These are phyloP conservation scores for Phytophthora macrochlamydospora DNA, from an alignment of 352 stramenopile species.

Conservation along the genomic window DNA sequence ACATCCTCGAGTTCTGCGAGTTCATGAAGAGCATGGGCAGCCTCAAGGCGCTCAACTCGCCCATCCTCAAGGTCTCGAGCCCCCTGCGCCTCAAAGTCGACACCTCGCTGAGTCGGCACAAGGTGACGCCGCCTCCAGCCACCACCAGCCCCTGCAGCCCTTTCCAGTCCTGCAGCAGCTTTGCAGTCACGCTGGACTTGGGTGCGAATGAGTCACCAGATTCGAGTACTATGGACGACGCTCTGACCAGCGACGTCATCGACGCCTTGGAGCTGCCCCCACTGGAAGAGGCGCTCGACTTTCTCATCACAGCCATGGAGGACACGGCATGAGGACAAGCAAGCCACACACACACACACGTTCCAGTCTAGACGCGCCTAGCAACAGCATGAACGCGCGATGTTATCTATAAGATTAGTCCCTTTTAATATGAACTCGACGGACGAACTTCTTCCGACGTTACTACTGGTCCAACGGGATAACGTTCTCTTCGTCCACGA, in stretches of 20 bases:
- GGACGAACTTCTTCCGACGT: neutral
- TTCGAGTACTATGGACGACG: constrained; percentile 11
- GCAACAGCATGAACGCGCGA: constrained; percentile 2
- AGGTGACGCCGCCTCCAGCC: constrained; percentile 21
- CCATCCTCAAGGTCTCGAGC: constrained; percentile 1
- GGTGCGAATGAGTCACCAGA: constrained; percentile 8
- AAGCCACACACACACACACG: constrained; percentile 18
- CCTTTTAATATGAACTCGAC: neutral
- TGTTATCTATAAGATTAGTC: constrained; percentile 11
- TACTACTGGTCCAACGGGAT: constrained; percentile 41
- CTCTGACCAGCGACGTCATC: constrained; percentile 3
- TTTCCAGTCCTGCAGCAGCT: constrained; percentile 17
- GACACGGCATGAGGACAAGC: neutral
- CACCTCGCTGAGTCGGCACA: neutral
- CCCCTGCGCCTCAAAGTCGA: neutral
- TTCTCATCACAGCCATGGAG: constrained; percentile 57
- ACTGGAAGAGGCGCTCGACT: constrained; percentile 60
- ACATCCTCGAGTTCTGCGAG: constrained; percentile 54
- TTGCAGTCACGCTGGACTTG: constrained; percentile 10
- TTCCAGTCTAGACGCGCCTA: neutral
- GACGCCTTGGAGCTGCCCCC: constrained; percentile 28
- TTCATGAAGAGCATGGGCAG: constrained; percentile 47
- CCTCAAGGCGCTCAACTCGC: constrained; percentile 23
- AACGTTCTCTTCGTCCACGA: constrained; percentile 81
- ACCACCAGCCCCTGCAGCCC: constrained; percentile 27